Evolutionary conservation across 495 filamentous ascomycete species (phyloP).

Genomic region (Aspergillus avenaceus): DNA sequence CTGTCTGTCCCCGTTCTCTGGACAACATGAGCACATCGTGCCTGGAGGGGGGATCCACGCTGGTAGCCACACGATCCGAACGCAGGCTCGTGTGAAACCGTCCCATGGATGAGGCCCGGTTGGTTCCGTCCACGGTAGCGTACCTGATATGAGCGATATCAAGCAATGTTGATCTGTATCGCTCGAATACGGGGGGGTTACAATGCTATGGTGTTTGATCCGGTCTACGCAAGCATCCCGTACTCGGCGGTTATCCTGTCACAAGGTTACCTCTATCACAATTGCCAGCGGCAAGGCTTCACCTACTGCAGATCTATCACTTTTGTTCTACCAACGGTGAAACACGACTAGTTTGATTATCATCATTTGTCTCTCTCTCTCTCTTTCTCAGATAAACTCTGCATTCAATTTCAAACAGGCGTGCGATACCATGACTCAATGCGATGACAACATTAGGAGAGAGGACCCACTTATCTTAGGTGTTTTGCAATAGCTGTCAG

Average conservation of each 20-base stretch:
- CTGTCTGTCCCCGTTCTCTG: slow-evolving; percentile 4
- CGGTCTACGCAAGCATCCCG: not conserved
- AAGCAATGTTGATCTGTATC: not conserved
- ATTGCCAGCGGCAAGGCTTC: slow-evolving; percentile 2
- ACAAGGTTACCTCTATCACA: slow-evolving; percentile 14
- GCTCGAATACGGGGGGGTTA: not conserved
- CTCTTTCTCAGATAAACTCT: no score
- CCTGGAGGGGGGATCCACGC: slow-evolving; percentile 7
- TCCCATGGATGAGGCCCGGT: slow-evolving; percentile 18
- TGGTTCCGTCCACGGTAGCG: slow-evolving; percentile 6
- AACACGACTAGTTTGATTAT: not conserved
- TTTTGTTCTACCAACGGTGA: slow-evolving; percentile 2
- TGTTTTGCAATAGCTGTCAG: slow-evolving; percentile 4
- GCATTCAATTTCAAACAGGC: no score
- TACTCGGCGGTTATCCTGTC: slow-evolving; percentile 11
- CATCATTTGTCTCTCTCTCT: not conserved
- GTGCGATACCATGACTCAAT: no score
- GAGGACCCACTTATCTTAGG: no score
- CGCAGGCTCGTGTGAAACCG: slow-evolving; percentile 14
- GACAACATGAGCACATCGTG: not conserved
- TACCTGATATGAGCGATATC: not conserved
- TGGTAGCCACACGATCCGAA: slow-evolving; percentile 16
- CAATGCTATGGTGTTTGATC: no score
- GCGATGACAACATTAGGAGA: no score
- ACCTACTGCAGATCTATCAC: slow-evolving; percentile 9